A percentile compares a stretch with the other conserved stretches of the same genome.
Evolutionary conservation across 177 flowering plant species (phyloP).

Genomic region (Vitis hybrid): DNA sequence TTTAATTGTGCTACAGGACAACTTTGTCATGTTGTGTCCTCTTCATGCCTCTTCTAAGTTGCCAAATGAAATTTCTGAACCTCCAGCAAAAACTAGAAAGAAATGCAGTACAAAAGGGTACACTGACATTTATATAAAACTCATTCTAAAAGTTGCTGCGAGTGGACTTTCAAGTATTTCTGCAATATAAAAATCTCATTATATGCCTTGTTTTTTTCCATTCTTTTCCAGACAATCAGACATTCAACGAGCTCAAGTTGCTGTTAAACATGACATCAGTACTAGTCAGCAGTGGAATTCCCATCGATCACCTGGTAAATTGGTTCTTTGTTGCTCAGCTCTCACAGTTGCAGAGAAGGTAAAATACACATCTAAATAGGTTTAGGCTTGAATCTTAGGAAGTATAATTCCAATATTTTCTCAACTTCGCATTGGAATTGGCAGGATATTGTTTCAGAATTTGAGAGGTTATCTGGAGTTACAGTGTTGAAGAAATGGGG

Average conservation of each 20-base stretch:
- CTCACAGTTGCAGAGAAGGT: constrained; percentile 37
- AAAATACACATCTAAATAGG: neutral
- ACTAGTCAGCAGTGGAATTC: constrained; percentile 24
- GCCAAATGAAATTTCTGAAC: constrained; percentile 50
- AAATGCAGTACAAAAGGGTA: constrained; percentile 40
- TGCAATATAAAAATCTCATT: neutral
- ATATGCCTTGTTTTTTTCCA: neutral
- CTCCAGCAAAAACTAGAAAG: constrained; percentile 33
- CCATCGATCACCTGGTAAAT: constrained; percentile 35
- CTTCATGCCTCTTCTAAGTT: constrained; percentile 65
- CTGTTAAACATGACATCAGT: constrained; percentile 14
- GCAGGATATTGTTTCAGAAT: constrained; percentile 70
- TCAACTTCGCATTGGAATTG: constrained; percentile 17
- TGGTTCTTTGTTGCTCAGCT: constrained; percentile 88
- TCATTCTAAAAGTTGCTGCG: neutral
- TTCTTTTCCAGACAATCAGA: constrained; percentile 31
- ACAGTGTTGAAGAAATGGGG: constrained; percentile 60
- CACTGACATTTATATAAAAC: neutral
- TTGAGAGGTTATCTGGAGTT: constrained; percentile 55
- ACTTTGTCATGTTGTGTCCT: constrained; percentile 95
- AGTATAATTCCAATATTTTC: neutral
- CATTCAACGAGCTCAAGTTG: constrained; percentile 18
- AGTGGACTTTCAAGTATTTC: neutral
- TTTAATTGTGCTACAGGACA: constrained; percentile 51
- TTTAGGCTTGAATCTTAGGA: neutral